Conservation (phyloP, 2,329 filamentous ascomycete species). For the Malbranchea zuffiana region DNA sequence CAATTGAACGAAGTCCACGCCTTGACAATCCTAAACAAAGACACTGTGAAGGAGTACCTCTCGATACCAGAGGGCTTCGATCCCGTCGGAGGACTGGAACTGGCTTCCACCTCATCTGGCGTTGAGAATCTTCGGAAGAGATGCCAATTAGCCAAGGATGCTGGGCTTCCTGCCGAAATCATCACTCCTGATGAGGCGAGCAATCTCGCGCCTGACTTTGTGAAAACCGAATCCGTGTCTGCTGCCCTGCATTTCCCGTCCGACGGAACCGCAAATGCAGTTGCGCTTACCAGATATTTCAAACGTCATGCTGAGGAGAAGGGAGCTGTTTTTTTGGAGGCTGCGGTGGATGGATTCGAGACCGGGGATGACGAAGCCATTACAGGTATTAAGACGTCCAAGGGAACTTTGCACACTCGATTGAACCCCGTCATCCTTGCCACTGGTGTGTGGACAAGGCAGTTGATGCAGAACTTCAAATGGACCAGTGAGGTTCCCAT, state of each 20-base stretch:
- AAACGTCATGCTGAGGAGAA: conserved; percentile 16
- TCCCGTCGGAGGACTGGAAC: conserved; percentile 20
- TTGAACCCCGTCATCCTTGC: conserved; percentile 19
- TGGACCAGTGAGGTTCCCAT: conserved; percentile 18
- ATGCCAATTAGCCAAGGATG: conserved; percentile 15
- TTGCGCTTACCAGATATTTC: conserved; percentile 19
- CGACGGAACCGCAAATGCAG: conserved; percentile 22
- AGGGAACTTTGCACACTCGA: conserved; percentile 15
- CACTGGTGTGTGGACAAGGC: conserved; percentile 24
- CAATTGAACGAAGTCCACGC: conserved; percentile 26
- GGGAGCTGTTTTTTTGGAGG: conserved; percentile 20
- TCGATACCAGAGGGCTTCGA: conserved; percentile 22
- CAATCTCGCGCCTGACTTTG: conserved; percentile 21
- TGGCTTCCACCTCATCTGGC: conserved; percentile 18
- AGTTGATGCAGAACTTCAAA: conserved; percentile 11
- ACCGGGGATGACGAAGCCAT: conserved; percentile 7
- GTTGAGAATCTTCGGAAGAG: conserved; percentile 16
- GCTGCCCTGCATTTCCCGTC: conserved; percentile 19
- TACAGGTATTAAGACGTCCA: conserved; percentile 15
- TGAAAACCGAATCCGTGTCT: conserved; percentile 17
- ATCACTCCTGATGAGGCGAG: conserved; percentile 18
- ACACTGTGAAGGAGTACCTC: conserved; percentile 23
- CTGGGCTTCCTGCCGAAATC: conserved; percentile 20
- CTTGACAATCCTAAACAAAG: conserved; percentile 24
- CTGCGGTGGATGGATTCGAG: conserved; percentile 15